phyloP scores from a whole-genome alignment of 306 rosid species.

The Luffa acutangula region DNA sequence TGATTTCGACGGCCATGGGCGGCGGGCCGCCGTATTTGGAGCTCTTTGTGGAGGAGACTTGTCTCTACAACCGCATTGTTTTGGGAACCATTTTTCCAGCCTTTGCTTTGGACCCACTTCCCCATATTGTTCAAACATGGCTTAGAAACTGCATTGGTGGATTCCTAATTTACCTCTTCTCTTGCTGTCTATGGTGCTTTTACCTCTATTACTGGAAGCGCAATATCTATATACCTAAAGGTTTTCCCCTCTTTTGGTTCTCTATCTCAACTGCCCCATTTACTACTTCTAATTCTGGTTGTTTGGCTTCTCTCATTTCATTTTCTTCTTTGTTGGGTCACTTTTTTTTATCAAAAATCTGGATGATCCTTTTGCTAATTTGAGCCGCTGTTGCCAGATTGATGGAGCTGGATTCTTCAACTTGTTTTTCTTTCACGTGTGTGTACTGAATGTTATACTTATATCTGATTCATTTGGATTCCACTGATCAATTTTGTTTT shows the following conservation, averaged over 20 bases:
- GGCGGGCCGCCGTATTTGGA: conserved; percentile 15
- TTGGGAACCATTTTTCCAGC: conserved; percentile 41
- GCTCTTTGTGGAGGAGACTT: conserved; percentile 51
- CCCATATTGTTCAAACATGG: conserved; percentile 70
- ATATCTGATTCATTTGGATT: background rate
- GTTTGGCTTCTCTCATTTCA: background rate
- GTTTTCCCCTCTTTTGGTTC: conserved; percentile 15
- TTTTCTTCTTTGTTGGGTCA: background rate
- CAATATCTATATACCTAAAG: conserved; percentile 62
- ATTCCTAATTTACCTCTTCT: conserved; percentile 39
- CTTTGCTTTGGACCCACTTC: conserved; percentile 41
- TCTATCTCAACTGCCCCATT: background rate
- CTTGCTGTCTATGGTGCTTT: conserved; percentile 70
- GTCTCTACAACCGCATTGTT: conserved; percentile 58
- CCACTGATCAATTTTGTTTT: background rate
- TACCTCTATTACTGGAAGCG: conserved; percentile 63
- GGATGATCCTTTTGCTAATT: background rate
- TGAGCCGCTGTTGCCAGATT: background rate
- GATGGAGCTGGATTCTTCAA: background rate
- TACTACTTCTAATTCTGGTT: background rate
- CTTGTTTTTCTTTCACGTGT: background rate
- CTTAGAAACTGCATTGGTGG: conserved; percentile 81
- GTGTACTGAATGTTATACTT: background rate
- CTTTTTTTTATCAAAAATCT: background rate
- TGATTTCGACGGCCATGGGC: background rate